These are phyloP conservation scores for Microcyclospora tardicrescens DNA, from an alignment of 2,329 filamentous ascomycete species.

Conservation along the genomic window DNA sequence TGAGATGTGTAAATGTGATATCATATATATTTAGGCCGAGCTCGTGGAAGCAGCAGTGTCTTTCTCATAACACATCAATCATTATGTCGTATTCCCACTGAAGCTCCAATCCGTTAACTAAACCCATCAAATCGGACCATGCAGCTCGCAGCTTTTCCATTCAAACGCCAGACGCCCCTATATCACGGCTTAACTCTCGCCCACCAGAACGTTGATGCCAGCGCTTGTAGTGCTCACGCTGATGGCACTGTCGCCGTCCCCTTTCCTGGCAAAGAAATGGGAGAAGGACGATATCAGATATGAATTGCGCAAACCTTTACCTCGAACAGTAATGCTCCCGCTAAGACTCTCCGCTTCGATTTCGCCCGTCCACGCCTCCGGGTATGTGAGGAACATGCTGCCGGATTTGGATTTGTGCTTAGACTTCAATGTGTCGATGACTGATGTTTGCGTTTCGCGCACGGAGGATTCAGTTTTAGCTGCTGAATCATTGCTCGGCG, in stretches of 20 bases:
- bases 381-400: conserved; percentile 27
- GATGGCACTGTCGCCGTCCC: conserved; percentile 22
- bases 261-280: conserved; percentile 28
- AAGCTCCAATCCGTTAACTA: too few relatives aligned
- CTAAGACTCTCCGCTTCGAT: conserved; percentile 25
- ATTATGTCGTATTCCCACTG: too few relatives aligned
- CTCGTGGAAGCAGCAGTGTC: too few relatives aligned
- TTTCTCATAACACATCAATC: too few relatives aligned
- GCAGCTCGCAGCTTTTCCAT: too few relatives aligned
- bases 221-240: conserved; percentile 20
- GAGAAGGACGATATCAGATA: conserved; percentile 16
- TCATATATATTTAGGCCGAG: too few relatives aligned
- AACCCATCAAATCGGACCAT: too few relatives aligned
- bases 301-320: conserved; percentile 23
- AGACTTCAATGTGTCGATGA: conserved; percentile 20
- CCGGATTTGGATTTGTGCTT: conserved; percentile 25
- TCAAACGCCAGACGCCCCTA: neutral
- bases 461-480: neutral
- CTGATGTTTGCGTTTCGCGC: neutral
- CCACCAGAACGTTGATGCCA: conserved; percentile 14
- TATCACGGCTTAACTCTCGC: conserved; percentile 5
- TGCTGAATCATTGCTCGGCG: conserved; percentile 8
- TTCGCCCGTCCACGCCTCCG: conserved; percentile 30
- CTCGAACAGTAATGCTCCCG: conserved; percentile 26
- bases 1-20: too few relatives aligned